Conservation (phyloP, 352 stramenopile species). For the Stephanocyclus meneghinianus region DNA sequence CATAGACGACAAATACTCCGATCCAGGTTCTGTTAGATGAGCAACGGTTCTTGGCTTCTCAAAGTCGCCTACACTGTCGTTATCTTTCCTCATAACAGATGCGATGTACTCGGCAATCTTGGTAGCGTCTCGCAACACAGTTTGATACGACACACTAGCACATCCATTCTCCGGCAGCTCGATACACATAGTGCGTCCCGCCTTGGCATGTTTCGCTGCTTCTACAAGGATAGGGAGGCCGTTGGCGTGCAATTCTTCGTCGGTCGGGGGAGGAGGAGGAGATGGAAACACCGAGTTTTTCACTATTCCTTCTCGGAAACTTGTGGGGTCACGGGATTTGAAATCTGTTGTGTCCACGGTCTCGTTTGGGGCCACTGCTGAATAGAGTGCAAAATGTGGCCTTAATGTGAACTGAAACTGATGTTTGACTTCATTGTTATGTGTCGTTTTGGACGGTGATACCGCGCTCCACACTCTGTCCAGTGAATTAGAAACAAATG, state of each 20-base stretch:
- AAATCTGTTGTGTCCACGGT: background rate
- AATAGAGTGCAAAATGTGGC: background rate
- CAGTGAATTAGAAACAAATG: background rate
- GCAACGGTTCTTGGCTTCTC: conserved; percentile 23
- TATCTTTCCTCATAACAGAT: conserved; percentile 11
- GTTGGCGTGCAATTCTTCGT: conserved; percentile 14
- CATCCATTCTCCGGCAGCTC: conserved; percentile 36
- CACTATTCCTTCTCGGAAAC: background rate
- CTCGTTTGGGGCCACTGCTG: background rate
- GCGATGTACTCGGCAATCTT: conserved; percentile 31
- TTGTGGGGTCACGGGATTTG: background rate
- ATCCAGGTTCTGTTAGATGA: conserved; percentile 38
- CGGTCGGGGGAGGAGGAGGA: background rate
- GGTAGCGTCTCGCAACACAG: conserved; percentile 26
- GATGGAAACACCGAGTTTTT: conserved; percentile 21
- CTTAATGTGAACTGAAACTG: background rate
- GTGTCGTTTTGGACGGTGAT: background rate
- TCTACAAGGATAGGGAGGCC: conserved; percentile 44
- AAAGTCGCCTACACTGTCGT: conserved; percentile 11
- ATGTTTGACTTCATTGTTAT: background rate
- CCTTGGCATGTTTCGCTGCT: conserved; percentile 35
- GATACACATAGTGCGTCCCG: conserved; percentile 20
- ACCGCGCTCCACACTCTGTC: background rate
- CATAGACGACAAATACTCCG: conserved; percentile 46
- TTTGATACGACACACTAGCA: conserved; percentile 25